Base-by-base conservation (phyloP, 805 yeast species). In the Yamadazyma sp. region DNA sequence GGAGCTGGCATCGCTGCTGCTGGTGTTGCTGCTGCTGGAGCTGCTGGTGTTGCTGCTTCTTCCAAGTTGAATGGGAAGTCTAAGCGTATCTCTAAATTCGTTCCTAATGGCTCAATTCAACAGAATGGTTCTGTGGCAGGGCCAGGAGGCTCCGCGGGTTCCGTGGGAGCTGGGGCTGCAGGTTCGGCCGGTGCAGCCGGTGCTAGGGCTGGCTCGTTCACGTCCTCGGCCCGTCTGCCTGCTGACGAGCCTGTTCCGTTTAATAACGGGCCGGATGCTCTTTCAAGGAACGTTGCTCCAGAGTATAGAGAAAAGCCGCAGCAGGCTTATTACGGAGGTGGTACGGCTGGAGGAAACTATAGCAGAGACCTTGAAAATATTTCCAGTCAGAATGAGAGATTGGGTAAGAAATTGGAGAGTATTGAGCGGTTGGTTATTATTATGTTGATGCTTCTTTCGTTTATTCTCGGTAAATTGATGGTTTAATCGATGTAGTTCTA, bases 391-490 rank as follows among this genome's bases (percentile, higher is more conserved):
- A 68, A 67, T 51, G 62, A 65, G 40, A 56, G 62, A 32, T 59
- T 71, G 50, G 55, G 64, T 32, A 64, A 67, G 43, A 72, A 70
- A 48, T 60, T 71, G 47, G 73, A 73, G 45, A 59, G 74, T 20
- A 64, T 62, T 48, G 63, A 55, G 39, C 49, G 38, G 20, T 48
- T 42, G 51, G 54, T 74, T 38, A 80, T 82, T 20, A 49, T 47
- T 57, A 72, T 48, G 46, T 77, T 61, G 58, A 70, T 57, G 55
- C 69, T 69, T 35, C 50, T 68, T 48, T 61, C 73, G 70, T 57
- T 86, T 80, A 52, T 65, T 76, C 62, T 83, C 45, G 91, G 89
- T 37, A 84, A 87, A 84, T 71, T 79, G 59, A 74, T 82, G 54
- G 79, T 78, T 53, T 81, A 27, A 21, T 21, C 11, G 13, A 10